Evolutionary conservation across 805 yeast species (phyloP).

Genomic region (Kluyveromyces aestuarii): DNA sequence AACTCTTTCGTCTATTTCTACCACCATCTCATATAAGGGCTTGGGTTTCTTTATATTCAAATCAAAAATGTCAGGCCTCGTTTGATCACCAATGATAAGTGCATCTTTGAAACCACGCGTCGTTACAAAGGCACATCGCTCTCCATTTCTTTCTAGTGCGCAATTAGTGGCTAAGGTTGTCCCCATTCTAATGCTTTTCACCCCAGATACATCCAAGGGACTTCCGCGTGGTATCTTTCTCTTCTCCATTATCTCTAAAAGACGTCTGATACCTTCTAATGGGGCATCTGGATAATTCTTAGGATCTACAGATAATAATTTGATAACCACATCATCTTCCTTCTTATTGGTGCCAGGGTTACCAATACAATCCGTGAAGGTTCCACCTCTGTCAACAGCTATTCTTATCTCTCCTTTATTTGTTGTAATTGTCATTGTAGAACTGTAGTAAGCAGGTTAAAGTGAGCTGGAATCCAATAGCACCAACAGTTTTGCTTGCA

Average conservation of each 20-base stretch:
- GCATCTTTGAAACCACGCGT: conserved; percentile 86
- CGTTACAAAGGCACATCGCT: conserved; percentile 73
- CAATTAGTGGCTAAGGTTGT: conserved; percentile 97
- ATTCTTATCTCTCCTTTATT: conserved; percentile 25
- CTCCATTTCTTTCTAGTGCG: conserved; percentile 85
- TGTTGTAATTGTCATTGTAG: background rate
- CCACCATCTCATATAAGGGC: conserved; percentile 62
- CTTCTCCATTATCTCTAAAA: conserved; percentile 53
- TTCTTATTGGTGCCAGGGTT: conserved; percentile 38
- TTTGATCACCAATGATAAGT: conserved; percentile 78
- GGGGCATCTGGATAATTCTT: conserved; percentile 85
- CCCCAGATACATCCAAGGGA: conserved; percentile 52
- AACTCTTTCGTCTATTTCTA: conserved; percentile 85
- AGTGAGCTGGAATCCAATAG: too few relatives aligned
- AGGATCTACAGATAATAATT: conserved; percentile 83
- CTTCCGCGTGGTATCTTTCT: conserved; percentile 46
- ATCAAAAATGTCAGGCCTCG: conserved; percentile 85
- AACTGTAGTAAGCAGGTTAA: background rate
- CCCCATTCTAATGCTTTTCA: conserved; percentile 75
- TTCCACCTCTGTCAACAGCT: conserved; percentile 70
- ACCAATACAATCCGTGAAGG: conserved; percentile 73
- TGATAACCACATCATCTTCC: conserved; percentile 57
- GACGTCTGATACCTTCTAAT: conserved; percentile 78
- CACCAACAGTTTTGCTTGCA: too few relatives aligned
- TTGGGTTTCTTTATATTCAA: conserved; percentile 64